Percentiles rank a stretch among this genome's conserved stretches.
Conservation (phyloP, 2,329 filamentous ascomycete genomes). For the Eutypa lata region DNA sequence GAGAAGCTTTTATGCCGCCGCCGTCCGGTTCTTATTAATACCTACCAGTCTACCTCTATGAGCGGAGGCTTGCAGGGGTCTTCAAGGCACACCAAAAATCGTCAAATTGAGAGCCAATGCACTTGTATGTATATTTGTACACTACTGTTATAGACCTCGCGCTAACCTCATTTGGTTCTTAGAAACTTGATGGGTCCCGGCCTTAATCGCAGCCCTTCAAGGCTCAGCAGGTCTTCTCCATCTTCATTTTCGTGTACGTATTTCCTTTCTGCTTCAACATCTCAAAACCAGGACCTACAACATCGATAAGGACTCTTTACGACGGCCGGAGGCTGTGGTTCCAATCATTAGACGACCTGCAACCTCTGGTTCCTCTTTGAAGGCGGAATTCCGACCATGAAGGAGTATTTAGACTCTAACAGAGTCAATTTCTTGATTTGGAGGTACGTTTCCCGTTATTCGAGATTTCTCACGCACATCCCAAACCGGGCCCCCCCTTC, state of each 20-base stretch:
- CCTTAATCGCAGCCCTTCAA: conserved; percentile 19
- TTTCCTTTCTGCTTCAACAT: conserved; percentile 16
- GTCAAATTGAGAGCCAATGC: no score
- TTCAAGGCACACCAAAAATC: no score
- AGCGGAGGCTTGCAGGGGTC: no score
- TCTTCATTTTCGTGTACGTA: conserved; percentile 18
- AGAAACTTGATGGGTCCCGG: conserved; percentile 1
- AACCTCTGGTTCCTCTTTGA: not conserved
- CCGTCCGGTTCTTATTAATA: not conserved
- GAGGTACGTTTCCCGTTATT: conserved; percentile 53
- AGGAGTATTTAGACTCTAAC: conserved; percentile 63
- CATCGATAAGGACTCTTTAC: not conserved
- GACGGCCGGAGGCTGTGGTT: not conserved
- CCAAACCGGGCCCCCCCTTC: conserved; percentile 15
- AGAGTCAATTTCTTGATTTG: conserved; percentile 69
- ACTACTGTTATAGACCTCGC: not conserved
- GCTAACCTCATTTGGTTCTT: not conserved
- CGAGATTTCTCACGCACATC: conserved; percentile 17
- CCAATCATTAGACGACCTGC: not conserved
- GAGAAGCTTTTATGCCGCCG: not conserved
- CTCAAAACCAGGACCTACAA: conserved; percentile 7
- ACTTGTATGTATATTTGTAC: not conserved
- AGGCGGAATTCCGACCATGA: conserved; percentile 40
- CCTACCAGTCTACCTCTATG: no score
- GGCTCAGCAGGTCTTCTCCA: conserved; percentile 23